phyloP scores from a whole-genome alignment of 371 early-diverging fungal species.

The Mortierella sp. region DNA sequence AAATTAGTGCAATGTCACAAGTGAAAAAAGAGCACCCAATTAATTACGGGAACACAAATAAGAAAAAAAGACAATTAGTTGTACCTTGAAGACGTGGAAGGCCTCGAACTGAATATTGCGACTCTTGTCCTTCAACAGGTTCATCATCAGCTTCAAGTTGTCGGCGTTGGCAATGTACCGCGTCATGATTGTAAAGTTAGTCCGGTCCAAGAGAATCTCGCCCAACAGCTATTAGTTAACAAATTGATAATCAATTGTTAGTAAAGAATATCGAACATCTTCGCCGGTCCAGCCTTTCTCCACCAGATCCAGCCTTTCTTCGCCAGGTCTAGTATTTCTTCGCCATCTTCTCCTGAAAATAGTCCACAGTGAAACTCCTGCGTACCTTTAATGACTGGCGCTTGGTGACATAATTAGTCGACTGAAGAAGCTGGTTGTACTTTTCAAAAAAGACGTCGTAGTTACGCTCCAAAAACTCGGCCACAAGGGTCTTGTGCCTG shows the following conservation, averaged over 20 bases:
- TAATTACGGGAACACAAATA: background rate
- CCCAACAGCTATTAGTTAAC: constrained; percentile 85
- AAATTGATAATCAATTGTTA: background rate
- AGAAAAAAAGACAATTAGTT: constrained; percentile 22
- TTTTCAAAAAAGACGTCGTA: constrained; percentile 96
- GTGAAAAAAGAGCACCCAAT: background rate
- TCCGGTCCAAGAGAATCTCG: constrained; percentile 95
- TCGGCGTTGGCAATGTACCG: constrained; percentile 93
- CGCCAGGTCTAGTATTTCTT: no score
- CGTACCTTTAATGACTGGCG: constrained; percentile 96
- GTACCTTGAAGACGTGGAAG: constrained; percentile 97
- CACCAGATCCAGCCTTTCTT: background rate
- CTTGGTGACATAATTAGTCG: constrained; percentile 97
- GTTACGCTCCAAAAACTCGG: constrained; percentile 88
- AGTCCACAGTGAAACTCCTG: background rate
- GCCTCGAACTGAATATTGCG: constrained; percentile 99
- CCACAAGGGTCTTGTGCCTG: constrained; percentile 92
- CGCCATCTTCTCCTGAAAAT: background rate
- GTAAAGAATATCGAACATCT: background rate
- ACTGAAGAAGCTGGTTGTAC: constrained; percentile 88
- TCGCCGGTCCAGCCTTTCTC: background rate
- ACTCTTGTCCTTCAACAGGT: constrained; percentile 92
- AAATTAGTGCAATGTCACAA: background rate
- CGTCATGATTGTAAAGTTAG: constrained; percentile 97
- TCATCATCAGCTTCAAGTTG: constrained; percentile 98